Percentiles rank a stretch among this genome's conserved stretches.
phyloP scores from a whole-genome alignment of 1,284 basidiomycete genomes.

The Ustanciosporium gigantosporum region DNA sequence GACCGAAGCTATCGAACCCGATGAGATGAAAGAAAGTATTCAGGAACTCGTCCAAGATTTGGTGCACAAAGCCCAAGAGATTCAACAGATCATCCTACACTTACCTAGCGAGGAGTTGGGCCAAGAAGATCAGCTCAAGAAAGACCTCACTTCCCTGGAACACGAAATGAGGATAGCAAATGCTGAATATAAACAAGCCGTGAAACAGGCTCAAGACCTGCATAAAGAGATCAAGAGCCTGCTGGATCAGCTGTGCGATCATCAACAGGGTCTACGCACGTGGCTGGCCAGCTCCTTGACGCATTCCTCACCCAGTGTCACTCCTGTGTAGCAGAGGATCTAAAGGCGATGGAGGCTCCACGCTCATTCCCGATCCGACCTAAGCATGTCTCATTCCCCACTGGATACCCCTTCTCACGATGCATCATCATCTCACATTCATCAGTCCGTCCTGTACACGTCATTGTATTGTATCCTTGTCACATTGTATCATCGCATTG shows the following conservation, averaged over 20 bases:
- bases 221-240: not conserved
- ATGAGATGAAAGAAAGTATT: constrained; percentile 22
- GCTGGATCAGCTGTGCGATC: not conserved
- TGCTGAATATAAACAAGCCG: constrained; percentile 15
- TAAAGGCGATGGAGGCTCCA: not conserved
- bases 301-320: too few relatives aligned
- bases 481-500: too few relatives aligned
- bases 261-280: not conserved
- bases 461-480: too few relatives aligned
- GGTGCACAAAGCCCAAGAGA: constrained; percentile 26
- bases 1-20: constrained; percentile 26
- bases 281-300: not conserved
- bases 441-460: too few relatives aligned
- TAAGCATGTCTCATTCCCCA: too few relatives aligned
- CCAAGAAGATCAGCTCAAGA: constrained; percentile 5
- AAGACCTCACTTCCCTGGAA: constrained; percentile 6
- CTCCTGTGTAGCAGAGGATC: too few relatives aligned
- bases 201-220: constrained; percentile 7
- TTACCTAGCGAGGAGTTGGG: constrained; percentile 12
- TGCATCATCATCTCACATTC: too few relatives aligned
- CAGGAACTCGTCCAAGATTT: constrained; percentile 43
- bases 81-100: constrained; percentile 28
- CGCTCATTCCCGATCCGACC: too few relatives aligned
- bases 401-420: too few relatives aligned
- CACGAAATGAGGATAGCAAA: constrained; percentile 16